phyloP scores from a whole-genome alignment of 805 yeast genomes.

The Yamadazyma nakazawae region DNA sequence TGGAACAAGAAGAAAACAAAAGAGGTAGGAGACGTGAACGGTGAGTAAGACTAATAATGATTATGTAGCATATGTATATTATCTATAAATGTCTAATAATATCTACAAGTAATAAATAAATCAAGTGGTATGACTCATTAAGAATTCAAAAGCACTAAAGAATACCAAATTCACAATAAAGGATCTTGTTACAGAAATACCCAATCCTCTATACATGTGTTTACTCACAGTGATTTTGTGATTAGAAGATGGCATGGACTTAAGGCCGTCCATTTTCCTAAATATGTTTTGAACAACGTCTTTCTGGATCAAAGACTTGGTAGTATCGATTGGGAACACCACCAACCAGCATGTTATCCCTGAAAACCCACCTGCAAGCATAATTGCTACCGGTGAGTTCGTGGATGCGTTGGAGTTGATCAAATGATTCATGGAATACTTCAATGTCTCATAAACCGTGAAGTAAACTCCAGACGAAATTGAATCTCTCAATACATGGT shows the following conservation, averaged over 20 bases:
- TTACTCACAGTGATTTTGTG: constrained; percentile 33
- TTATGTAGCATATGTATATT: constrained; percentile 1
- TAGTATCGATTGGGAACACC: constrained; percentile 79
- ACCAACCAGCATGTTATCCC: constrained; percentile 74
- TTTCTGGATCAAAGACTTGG: constrained; percentile 71
- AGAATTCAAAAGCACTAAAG: constrained; percentile 66
- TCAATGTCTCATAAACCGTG: constrained; percentile 70
- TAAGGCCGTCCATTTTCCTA: constrained; percentile 45
- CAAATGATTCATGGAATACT: constrained; percentile 42
- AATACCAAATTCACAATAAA: constrained; percentile 72
- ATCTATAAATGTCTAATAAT: not conserved
- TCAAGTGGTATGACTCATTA: constrained; percentile 54
- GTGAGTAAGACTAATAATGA: not conserved
- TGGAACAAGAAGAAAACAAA: constrained; percentile 5
- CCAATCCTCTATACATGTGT: constrained; percentile 71
- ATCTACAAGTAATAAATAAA: constrained; percentile 7
- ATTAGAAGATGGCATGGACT: constrained; percentile 32
- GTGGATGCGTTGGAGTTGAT: constrained; percentile 24
- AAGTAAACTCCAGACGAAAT: constrained; percentile 72
- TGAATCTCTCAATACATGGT: constrained; percentile 67
- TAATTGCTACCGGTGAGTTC: constrained; percentile 30
- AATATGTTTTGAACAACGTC: constrained; percentile 70
- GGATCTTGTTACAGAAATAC: constrained; percentile 70
- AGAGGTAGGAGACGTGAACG: constrained; percentile 18
- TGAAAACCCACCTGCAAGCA: constrained; percentile 71